Evolutionary conservation across 148 eudicot genomes (phyloP), one percentile per base, ranked within the genome.

Genomic region (Camellia sinensis): DNA sequence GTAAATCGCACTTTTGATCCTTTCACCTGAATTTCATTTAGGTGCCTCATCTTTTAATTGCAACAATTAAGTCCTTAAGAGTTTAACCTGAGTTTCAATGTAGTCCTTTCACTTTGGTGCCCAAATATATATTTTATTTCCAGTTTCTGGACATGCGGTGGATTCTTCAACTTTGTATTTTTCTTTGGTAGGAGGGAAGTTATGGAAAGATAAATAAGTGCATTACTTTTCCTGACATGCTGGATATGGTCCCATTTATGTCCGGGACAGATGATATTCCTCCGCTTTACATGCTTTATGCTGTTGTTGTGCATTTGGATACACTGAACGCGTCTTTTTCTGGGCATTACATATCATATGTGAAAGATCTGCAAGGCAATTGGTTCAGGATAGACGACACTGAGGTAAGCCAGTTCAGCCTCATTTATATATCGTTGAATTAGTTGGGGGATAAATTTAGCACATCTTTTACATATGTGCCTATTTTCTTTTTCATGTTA

Each of bases 191-290:
- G 98, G 94, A 90, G 86, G 98, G 98, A 63, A 91, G 84, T 80
- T 95, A 90, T 83, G 98, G 98, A 19, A 95, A 95, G 86, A 88
- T 95, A 79, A 93, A 93, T 83, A 95, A 95, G 82, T 90, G 93
- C 83, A 88, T 95, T 74, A 90, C 92, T 13, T 95, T 93, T 80
- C 98, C 97, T 10, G 97, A 95, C 67, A 89, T 95, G 96, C 82
- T 95, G 85, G 94, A 95, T 80, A 93, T 95, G 97, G 80, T 91
- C 79, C 98, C 97, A 9, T 95, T 85, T 82, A 95, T 95, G 98
- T 89, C 94, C 5, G 94, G 98, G 80, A 89, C 87, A 57, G 90
- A 89, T 75, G 97, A 95, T 70, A 79, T 85, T 57, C 97, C 98
- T 87, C 98, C 97, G 11, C 92, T 93, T 5, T 95, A 95, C 87